Percentiles rank a stretch among this genome's conserved stretches.
These are phyloP conservation scores for Lodderomyces pseudojiufengensis DNA, from an alignment of 1,139 yeast species.

Conservation along the genomic window DNA sequence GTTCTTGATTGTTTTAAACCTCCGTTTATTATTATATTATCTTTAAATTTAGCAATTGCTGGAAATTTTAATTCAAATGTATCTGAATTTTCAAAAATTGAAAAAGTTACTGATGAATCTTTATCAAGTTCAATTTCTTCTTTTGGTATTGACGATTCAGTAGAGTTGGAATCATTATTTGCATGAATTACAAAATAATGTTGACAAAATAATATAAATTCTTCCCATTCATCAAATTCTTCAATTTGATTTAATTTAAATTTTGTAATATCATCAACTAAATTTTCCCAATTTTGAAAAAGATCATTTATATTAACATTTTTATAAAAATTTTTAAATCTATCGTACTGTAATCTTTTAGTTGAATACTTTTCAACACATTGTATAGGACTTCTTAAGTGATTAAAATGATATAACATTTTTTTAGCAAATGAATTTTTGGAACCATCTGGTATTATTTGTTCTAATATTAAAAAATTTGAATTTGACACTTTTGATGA, in stretches of 20 bases:
- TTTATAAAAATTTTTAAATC: conserved; percentile 48
- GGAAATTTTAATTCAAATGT: conserved; percentile 39
- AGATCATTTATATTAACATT: conserved; percentile 53
- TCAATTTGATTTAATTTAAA: conserved; percentile 49
- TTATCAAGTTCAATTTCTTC: conserved; percentile 1
- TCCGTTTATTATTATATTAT: conserved; percentile 42
- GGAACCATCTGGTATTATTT: conserved; percentile 61
- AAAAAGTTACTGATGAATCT: conserved; percentile 11
- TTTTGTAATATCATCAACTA: conserved; percentile 37
- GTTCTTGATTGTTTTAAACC: conserved; percentile 52
- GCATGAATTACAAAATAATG: conserved; percentile 73
- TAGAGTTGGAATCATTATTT: too few relatives aligned
- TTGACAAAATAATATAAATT: conserved; percentile 71
- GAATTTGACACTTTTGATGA: conserved; percentile 47
- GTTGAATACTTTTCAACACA: conserved; percentile 62
- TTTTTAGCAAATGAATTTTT: conserved; percentile 68
- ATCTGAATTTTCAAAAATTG: conserved; percentile 13
- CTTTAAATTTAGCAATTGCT: conserved; percentile 29
- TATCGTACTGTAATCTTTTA: conserved; percentile 40
- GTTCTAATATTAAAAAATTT: conserved; percentile 69
- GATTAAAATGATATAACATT: conserved; percentile 70
- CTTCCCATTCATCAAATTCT: conserved; percentile 83
- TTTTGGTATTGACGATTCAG: too few relatives aligned
- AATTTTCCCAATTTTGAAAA: conserved; percentile 54
- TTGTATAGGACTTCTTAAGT: conserved; percentile 65